Conservation (phyloP, 768 basidiomycete genomes). For the Mycena pura region DNA sequence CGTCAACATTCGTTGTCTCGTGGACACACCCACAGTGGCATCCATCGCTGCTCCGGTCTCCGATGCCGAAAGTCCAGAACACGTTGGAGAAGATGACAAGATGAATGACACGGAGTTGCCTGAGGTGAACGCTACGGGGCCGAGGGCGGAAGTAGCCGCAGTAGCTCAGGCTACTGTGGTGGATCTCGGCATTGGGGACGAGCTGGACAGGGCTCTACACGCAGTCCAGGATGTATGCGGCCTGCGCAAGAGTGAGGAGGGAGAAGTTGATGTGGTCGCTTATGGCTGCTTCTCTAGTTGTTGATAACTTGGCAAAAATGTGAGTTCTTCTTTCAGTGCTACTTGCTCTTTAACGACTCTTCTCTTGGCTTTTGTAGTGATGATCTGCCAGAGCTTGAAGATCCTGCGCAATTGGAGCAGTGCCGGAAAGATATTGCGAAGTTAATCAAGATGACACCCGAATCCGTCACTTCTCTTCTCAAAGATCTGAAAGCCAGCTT, state of each 20-base stretch:
- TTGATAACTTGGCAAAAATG: not conserved
- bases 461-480: not conserved
- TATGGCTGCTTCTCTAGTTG: not conserved
- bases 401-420: not conserved
- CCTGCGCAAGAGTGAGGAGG: not conserved
- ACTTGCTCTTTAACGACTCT: not conserved
- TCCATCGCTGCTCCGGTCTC: not conserved
- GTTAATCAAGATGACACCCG: not conserved
- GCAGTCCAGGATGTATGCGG: not conserved
- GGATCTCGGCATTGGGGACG: not conserved
- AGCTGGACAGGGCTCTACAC: not conserved
- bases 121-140: too few species aligned
- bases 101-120: too few species aligned
- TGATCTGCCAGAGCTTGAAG: not conserved
- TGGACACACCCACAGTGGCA: not conserved
- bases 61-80: not conserved
- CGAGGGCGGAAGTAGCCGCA: too few species aligned
- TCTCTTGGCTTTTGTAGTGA: not conserved
- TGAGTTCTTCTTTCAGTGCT: not conserved
- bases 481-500: not conserved
- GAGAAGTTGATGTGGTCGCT: not conserved
- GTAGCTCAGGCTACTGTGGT: not conserved
- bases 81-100: not conserved
- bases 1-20: not conserved
- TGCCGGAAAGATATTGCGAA: not conserved